Conservation (phyloP, 208 protist genomes). For the Crithidia bombi region DNA sequence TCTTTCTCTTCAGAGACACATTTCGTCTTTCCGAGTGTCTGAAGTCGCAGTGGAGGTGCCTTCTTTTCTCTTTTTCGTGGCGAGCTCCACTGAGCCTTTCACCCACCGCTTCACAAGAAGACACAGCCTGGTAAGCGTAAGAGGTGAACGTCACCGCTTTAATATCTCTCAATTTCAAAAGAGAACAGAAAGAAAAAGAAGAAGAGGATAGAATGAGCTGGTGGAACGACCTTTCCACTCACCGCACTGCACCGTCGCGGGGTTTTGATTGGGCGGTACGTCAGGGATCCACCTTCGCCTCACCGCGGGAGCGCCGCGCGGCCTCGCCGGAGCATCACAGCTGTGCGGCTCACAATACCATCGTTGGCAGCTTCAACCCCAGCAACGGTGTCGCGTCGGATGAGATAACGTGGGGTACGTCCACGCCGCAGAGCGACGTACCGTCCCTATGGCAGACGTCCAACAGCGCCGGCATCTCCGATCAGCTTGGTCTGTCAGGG, state of each 20-base stretch:
- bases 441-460: conserved; percentile 23
- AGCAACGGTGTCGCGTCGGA: neutral
- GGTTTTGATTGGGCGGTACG: conserved; percentile 11
- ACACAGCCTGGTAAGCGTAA: too few species aligned
- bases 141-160: neutral
- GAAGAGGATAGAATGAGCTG: conserved; percentile 23
- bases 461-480: conserved; percentile 19
- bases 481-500: conserved; percentile 17
- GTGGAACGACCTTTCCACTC: conserved; percentile 38
- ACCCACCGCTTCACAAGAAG: too few species aligned
- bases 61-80: neutral
- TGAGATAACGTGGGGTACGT: conserved; percentile 14
- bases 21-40: too few species aligned
- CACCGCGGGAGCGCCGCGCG: neutral
- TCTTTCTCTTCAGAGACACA: too few species aligned
- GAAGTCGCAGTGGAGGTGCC: too few species aligned
- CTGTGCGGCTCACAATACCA: neutral
- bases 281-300: conserved; percentile 1
- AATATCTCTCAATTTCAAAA: neutral
- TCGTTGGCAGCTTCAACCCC: neutral
- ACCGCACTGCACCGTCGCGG: conserved; percentile 11
- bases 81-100: neutral
- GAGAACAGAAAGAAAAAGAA: neutral
- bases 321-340: conserved; percentile 1
- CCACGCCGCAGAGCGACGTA: conserved; percentile 13